Base-by-base conservation (phyloP, 768 basidiomycete species). In the Russula emetica region DNA sequence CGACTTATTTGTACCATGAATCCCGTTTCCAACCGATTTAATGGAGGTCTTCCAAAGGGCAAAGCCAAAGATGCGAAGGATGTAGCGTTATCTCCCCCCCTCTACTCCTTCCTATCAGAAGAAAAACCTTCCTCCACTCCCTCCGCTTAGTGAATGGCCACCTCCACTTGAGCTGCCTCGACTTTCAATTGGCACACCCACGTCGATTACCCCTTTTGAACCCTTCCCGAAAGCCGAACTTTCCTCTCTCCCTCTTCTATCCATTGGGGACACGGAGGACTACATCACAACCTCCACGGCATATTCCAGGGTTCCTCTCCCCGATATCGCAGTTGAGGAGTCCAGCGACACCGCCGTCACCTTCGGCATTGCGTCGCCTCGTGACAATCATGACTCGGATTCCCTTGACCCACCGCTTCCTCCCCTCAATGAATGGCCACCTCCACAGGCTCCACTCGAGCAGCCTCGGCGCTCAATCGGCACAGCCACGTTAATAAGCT, bases 1-100 rank as follows among this genome's bases (percentile, higher is more conserved):
- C 22, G 8, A 47, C 45, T 28, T 14, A 20, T 36, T 22, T 28
- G 36, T 64, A 64, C 74, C 74, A 93, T 93, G 90, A 92, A 91
- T 80, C 90, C 90, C 49, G 86, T 91, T 70, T 83, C 92, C 75
- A 82, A 82, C 72, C 83, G 88, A 71, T 77, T 92, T 69, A 89
- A 90, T 72, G 75, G 85, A 70, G 81, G 78, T 63, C 81, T 78
- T 69, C 74, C 79, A 71, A 88, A 84, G 75, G 83, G 86, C 70
- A 88, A 83, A 76, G 83, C 78, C 71, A 83, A 83, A 38, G 77
- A 71, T 61, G 73, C 78, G 44, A 76, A 69, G 65, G 77, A 77
- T 8, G 69, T 66, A 9, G 71, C 72, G 34, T 69, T 72, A 44
- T 56, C 32, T 20, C 22, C 59, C 51, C n/a, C 32, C 47, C n/a